Conservation (phyloP, 306 rosid genomes). For the Lupinus albus region DNA sequence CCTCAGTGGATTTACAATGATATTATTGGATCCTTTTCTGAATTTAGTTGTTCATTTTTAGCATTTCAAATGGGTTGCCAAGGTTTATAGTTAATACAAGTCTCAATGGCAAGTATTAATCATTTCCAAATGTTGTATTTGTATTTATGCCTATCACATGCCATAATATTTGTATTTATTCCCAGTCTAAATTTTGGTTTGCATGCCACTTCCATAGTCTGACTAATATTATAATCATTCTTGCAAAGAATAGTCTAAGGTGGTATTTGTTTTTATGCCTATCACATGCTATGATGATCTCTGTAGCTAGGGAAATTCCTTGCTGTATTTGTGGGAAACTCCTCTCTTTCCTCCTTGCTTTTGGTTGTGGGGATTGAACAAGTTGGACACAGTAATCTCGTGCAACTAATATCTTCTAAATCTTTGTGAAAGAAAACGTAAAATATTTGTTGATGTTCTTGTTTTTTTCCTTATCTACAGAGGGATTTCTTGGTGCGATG, state of each 20-base stretch:
- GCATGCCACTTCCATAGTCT: slow-evolving; percentile 25
- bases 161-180: no score
- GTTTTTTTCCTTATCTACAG: slow-evolving; percentile 57
- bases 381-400: not conserved
- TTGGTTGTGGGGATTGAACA: not conserved
- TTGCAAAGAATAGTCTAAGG: slow-evolving; percentile 23
- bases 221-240: slow-evolving; percentile 8
- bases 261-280: slow-evolving; percentile 23
- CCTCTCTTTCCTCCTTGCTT: no score
- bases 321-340: no score
- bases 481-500: slow-evolving; percentile 96
- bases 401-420: slow-evolving; percentile 24
- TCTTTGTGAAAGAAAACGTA: not conserved
- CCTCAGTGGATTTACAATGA: not conserved
- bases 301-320: no score
- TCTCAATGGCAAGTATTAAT: slow-evolving; percentile 12
- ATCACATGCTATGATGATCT: no score
- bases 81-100: slow-evolving; percentile 19
- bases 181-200: slow-evolving; percentile 12
- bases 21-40: slow-evolving; percentile 22
- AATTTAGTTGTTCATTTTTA: not conserved
- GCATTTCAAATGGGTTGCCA: slow-evolving; percentile 17
- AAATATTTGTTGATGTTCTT: slow-evolving; percentile 22
- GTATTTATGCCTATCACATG: slow-evolving; percentile 7
- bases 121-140: slow-evolving; percentile 23